phyloP scores from a whole-genome alignment of 2,329 filamentous ascomycete species.

The Cytospora paraplurivora region DNA sequence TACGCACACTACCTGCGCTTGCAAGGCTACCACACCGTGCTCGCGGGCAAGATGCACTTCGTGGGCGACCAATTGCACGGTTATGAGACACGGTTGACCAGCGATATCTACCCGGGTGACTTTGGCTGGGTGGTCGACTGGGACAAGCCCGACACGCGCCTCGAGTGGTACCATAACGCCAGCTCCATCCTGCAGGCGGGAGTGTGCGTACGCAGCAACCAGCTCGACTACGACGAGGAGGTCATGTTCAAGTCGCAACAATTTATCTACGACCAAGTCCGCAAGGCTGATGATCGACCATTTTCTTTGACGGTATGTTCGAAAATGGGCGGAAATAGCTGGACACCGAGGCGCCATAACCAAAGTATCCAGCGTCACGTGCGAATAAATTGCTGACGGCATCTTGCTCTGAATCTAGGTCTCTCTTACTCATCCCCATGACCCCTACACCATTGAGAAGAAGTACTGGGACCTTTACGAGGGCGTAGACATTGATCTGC shows the following conservation, averaged over 20 bases:
- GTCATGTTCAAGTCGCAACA: slow-evolving; percentile 91
- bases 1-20: slow-evolving; percentile 89
- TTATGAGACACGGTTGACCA: slow-evolving; percentile 90
- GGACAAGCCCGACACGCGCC: slow-evolving; percentile 82
- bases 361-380: background rate
- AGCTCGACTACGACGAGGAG: slow-evolving; percentile 94
- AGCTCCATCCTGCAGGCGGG: slow-evolving; percentile 91
- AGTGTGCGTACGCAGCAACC: slow-evolving; percentile 86
- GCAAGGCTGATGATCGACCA: slow-evolving; percentile 72
- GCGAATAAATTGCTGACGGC: slow-evolving; percentile 26
- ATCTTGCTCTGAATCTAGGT: slow-evolving; percentile 48
- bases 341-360: background rate
- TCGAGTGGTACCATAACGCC: slow-evolving; percentile 97
- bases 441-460: slow-evolving; percentile 90
- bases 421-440: slow-evolving; percentile 91
- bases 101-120: slow-evolving; percentile 92
- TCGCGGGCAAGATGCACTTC: slow-evolving; percentile 98
- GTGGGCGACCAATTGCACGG: slow-evolving; percentile 93
- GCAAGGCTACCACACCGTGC: slow-evolving; percentile 83
- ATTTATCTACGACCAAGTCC: slow-evolving; percentile 87
- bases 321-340: background rate
- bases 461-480: slow-evolving; percentile 95
- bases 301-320: slow-evolving; percentile 74
- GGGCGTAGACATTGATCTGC: slow-evolving; percentile 81
- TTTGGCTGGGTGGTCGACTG: slow-evolving; percentile 95